Percentiles rank a stretch among this genome's conserved stretches.
phyloP scores from a whole-genome alignment of 2,329 filamentous ascomycete species.

The Xylariaceae sp. region DNA sequence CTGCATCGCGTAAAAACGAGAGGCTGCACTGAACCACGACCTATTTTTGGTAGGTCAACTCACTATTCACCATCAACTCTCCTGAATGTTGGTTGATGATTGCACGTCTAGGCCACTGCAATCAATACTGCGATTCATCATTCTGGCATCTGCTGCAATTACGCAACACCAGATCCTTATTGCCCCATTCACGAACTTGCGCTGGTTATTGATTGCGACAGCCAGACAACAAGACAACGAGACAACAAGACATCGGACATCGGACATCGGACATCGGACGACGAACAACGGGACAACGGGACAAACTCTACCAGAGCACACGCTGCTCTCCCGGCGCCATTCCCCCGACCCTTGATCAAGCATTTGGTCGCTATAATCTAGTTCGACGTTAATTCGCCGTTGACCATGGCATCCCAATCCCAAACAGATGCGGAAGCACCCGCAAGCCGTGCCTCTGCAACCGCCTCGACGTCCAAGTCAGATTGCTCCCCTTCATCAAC shows the following conservation, averaged over 20 bases:
- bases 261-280: no score
- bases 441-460: conserved; percentile 21
- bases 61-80: conserved; percentile 1
- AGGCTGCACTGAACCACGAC: conserved; percentile 8
- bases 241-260: neutral
- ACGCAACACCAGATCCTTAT: neutral
- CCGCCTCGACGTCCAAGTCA: conserved; percentile 26
- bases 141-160: neutral
- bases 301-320: conserved; percentile 1
- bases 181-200: neutral
- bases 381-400: conserved; percentile 16
- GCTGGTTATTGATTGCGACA: conserved; percentile 10
- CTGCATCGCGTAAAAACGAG: conserved; percentile 18
- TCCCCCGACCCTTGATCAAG: conserved; percentile 4
- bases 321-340: conserved; percentile 6
- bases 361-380: conserved; percentile 8
- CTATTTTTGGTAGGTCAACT: neutral
- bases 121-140: conserved; percentile 1
- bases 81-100: neutral
- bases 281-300: conserved; percentile 2
- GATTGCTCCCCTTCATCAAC: conserved; percentile 30
- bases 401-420: conserved; percentile 29
- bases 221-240: neutral
- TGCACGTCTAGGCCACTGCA: neutral
- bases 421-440: conserved; percentile 29